Percentiles rank a stretch among this genome's conserved stretches.
These are phyloP conservation scores for Eucalyptus rudis DNA, from an alignment of 345 rosid species.

Conservation along the genomic window DNA sequence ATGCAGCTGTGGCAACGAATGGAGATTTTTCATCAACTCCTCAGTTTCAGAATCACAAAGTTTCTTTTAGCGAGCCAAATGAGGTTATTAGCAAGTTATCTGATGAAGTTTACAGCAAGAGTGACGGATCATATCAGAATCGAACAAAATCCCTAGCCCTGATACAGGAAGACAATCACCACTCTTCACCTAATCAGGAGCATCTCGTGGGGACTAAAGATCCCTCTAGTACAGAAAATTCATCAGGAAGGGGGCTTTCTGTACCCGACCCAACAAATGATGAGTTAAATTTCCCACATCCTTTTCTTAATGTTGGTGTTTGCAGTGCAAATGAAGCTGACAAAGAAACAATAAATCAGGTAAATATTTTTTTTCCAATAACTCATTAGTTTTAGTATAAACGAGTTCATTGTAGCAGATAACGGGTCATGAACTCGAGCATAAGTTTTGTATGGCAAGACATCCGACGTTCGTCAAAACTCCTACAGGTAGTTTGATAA, in stretches of 20 bases:
- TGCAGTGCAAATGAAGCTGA: not conserved
- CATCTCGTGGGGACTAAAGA: fast-evolving
- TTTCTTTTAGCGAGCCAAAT: not conserved
- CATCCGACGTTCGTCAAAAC: not conserved
- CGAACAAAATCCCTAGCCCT: not conserved
- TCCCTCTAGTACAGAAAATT: not conserved
- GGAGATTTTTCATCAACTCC: not conserved
- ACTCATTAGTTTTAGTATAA: not conserved
- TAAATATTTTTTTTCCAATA: not conserved
- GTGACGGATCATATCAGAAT: not conserved
- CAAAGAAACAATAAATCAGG: not conserved
- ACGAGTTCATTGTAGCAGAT: not conserved
- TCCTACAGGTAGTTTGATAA: not conserved
- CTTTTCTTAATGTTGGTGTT: not conserved
- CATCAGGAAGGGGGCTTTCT: not conserved
- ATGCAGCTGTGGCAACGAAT: not conserved
- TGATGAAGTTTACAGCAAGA: not conserved
- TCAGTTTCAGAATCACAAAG: not conserved
- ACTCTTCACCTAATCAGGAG: not conserved
- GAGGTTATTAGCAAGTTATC: not conserved
- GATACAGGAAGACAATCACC: not conserved
- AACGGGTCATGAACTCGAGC: not conserved
- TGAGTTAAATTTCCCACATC: not conserved
- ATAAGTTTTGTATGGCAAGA: not conserved
- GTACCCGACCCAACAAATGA: not conserved